Conservation (phyloP, 352 stramenopile genomes). For the Pythium periplocum region DNA sequence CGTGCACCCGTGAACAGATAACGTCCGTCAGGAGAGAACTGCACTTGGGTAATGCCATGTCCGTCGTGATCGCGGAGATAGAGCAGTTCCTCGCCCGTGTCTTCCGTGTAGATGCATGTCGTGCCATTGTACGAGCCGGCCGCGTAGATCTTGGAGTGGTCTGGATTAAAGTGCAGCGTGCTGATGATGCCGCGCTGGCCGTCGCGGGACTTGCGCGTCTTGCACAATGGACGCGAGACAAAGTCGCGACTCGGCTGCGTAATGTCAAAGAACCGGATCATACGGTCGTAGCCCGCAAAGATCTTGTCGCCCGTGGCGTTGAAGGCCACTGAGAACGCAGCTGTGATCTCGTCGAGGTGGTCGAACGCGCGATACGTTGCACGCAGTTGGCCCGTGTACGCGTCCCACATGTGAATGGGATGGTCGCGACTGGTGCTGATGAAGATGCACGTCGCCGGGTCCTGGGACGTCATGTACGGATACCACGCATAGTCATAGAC, state of each 20-base stretch:
- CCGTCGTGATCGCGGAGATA: constrained; percentile 64
- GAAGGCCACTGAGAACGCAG: constrained; percentile 77
- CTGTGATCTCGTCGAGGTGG: constrained; percentile 81
- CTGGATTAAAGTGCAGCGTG: constrained; percentile 74
- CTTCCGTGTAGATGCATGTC: constrained; percentile 83
- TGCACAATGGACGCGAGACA: constrained; percentile 39
- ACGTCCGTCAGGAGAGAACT: constrained; percentile 68
- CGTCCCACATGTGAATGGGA: constrained; percentile 90
- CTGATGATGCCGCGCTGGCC: constrained; percentile 77
- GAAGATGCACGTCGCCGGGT: constrained; percentile 82
- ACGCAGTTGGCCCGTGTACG: constrained; percentile 79
- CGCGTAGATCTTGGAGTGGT: constrained; percentile 80
- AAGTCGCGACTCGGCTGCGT: constrained; percentile 62
- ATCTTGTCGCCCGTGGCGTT: constrained; percentile 75
- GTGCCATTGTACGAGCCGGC: constrained; percentile 79
- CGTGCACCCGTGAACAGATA: constrained; percentile 75
- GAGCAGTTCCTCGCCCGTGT: constrained; percentile 59
- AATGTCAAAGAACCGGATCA: constrained; percentile 80
- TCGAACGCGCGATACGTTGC: constrained; percentile 81
- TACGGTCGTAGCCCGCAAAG: constrained; percentile 82
- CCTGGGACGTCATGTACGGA: constrained; percentile 73
- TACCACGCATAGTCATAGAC: constrained; percentile 90
- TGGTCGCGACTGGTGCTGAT: constrained; percentile 81
- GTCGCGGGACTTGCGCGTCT: constrained; percentile 55
- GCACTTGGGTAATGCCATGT: constrained; percentile 73